These are phyloP conservation scores for Santalum album DNA, from an alignment of 164 flowering plant species.

Conservation along the genomic window DNA sequence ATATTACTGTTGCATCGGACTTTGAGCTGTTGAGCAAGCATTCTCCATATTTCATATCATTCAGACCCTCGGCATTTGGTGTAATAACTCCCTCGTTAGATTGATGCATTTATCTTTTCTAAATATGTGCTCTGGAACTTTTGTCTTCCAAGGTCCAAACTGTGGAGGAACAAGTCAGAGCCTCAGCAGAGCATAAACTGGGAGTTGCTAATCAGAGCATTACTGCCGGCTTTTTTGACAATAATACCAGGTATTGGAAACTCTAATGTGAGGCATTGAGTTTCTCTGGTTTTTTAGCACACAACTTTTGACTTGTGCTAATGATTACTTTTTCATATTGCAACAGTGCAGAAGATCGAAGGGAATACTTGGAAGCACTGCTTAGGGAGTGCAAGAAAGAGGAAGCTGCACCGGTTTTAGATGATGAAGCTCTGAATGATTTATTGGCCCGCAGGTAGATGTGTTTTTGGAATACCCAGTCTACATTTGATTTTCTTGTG, in stretches of 20 bases:
- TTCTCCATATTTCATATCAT: too few relatives aligned
- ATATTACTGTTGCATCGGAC: too few relatives aligned
- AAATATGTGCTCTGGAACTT: background rate
- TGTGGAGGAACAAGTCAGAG: constrained; percentile 99
- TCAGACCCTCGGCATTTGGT: too few relatives aligned
- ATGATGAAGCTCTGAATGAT: constrained; percentile 88
- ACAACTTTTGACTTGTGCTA: background rate
- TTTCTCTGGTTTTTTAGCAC: background rate
- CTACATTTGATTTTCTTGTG: background rate
- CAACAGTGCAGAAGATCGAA: constrained; percentile 95
- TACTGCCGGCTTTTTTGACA: constrained; percentile 99
- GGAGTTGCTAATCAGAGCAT: constrained; percentile 99
- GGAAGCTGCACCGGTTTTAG: constrained; percentile 84
- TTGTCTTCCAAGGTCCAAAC: constrained; percentile 54
- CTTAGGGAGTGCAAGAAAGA: constrained; percentile 95
- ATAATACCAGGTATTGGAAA: constrained; percentile 70
- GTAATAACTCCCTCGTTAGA: background rate
- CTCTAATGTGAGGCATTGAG: background rate
- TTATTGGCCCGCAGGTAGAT: constrained; percentile 83
- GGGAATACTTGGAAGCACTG: constrained; percentile 92
- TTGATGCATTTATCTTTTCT: background rate
- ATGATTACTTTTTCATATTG: constrained; percentile 3
- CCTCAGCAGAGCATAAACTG: constrained; percentile 97
- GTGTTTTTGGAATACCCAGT: background rate
- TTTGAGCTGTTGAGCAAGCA: too few relatives aligned